phyloP scores from a whole-genome alignment of 352 stramenopile species.

The Phytophthora pini region DNA sequence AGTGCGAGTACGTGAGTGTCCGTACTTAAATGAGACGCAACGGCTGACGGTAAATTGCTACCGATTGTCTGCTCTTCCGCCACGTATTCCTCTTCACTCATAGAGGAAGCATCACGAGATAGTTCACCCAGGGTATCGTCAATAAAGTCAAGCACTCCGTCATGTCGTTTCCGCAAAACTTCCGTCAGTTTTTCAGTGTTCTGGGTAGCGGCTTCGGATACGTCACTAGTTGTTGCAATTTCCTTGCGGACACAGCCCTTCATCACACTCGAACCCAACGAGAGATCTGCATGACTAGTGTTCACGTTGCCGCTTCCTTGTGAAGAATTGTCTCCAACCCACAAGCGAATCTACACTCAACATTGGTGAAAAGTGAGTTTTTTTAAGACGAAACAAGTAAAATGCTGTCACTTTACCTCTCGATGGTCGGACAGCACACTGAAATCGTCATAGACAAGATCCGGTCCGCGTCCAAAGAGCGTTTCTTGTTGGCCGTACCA shows the following conservation, averaged over 20 bases:
- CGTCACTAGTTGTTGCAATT: not conserved
- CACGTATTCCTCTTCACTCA: constrained; percentile 20
- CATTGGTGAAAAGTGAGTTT: constrained; percentile 2
- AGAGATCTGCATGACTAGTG: constrained; percentile 25
- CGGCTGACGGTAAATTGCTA: constrained; percentile 21
- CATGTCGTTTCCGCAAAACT: constrained; percentile 9
- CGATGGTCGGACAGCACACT: constrained; percentile 82
- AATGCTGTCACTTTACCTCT: constrained; percentile 44
- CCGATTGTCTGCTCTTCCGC: constrained; percentile 23
- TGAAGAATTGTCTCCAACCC: constrained; percentile 25
- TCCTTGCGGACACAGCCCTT: constrained; percentile 64
- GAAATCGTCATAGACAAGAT: constrained; percentile 86
- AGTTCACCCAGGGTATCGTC: constrained; percentile 28
- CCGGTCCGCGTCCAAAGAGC: constrained; percentile 55
- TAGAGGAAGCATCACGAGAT: constrained; percentile 16
- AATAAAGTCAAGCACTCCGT: constrained; percentile 37
- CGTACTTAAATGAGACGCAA: constrained; percentile 25
- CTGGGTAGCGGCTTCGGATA: not conserved
- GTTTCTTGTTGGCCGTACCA: constrained; percentile 79
- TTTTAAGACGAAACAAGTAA: not conserved
- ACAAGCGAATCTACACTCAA: constrained; percentile 55
- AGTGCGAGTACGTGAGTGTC: constrained; percentile 39
- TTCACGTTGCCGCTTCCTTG: constrained; percentile 4
- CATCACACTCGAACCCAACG: constrained; percentile 37
- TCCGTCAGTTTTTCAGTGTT: constrained; percentile 2